Evolutionary conservation across 1,284 basidiomycete species (phyloP), one percentile per base, ranked within the genome.

Genomic region (Tilletia caries): DNA sequence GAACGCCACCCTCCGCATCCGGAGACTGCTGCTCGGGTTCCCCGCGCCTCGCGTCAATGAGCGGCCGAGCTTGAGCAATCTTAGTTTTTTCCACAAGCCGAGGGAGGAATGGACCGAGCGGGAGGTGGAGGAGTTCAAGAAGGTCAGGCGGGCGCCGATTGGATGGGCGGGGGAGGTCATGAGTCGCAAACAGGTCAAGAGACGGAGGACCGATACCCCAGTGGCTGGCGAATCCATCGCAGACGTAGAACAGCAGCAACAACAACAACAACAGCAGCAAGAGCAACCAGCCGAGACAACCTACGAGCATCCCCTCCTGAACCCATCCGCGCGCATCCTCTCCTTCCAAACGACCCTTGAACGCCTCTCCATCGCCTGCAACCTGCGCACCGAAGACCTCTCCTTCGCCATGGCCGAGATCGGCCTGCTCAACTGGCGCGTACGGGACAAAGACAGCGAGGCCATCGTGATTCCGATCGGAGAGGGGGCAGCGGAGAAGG

Each of bases 371-470:
- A 86, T 86, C 13, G 91, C 91, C 15, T 93, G 92, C 52, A 90
- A 92, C 83, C 85, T 98, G 67, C 88, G 92, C 1, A 83, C 89
- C 0, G 93, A 97, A 73, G 95, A 98, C 80, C 88, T 90, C 0
- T 90, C 92, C 0, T 92, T 94, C 82, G 91, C 93, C 0, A 85
- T 98, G 68, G 89, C 91, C 68, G 93, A 96, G 81, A 90, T 91
- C 67, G 93, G 93, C 20, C 85, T 98, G 68, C 86, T 96, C 23
- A 84, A 83, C 65, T 84, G 86, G 50, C 84, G 84, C 1, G 37
- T 29, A 4, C 64, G 64, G 12, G 65, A 68, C 6, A 66, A 64
- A 29, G 52, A 74, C 1, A 41, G 66, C 25, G n/a, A 27, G 4
- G 12, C 29, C 20, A 20, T 54, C 20, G 32, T 37, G 41, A 34